phyloP scores from a whole-genome alignment of 352 stramenopile species.

The Pythium aphanidermatum region DNA sequence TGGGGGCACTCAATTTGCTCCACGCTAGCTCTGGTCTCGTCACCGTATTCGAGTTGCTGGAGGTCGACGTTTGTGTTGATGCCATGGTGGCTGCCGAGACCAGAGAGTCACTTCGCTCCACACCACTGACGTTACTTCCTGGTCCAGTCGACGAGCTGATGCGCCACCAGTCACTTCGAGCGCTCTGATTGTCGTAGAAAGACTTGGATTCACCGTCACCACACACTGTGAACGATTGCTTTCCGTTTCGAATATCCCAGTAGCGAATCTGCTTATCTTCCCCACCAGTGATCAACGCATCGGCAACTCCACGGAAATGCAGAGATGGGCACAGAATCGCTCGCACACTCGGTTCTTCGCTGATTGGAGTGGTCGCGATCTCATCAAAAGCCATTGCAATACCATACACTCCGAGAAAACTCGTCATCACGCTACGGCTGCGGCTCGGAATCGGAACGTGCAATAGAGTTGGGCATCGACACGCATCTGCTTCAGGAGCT shows the following conservation, averaged over 20 bases:
- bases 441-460: conserved; percentile 73
- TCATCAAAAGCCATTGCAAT: conserved; percentile 81
- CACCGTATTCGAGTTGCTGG: conserved; percentile 21
- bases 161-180: conserved; percentile 78
- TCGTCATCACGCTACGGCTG: conserved; percentile 61
- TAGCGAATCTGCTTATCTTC: conserved; percentile 94
- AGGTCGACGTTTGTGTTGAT: conserved; percentile 1
- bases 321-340: conserved; percentile 86
- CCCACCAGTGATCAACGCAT: conserved; percentile 91
- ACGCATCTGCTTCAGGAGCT: conserved; percentile 68
- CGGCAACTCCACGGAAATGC: conserved; percentile 74
- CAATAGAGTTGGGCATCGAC: conserved; percentile 62
- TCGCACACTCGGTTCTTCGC: conserved; percentile 79
- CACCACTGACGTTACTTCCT: conserved; percentile 16
- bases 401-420: conserved; percentile 74
- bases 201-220: conserved; percentile 82
- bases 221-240: conserved; percentile 92
- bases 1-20: conserved; percentile 77
- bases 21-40: conserved; percentile 84
- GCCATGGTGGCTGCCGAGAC: conserved; percentile 26
- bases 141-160: conserved; percentile 51
- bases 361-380: conserved; percentile 59
- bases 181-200: conserved; percentile 82
- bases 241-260: conserved; percentile 94
- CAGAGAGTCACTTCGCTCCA: conserved; percentile 18